These are phyloP conservation scores for Saxophila tyrrhenica DNA, from an alignment of 495 filamentous ascomycete genomes.

Conservation along the genomic window DNA sequence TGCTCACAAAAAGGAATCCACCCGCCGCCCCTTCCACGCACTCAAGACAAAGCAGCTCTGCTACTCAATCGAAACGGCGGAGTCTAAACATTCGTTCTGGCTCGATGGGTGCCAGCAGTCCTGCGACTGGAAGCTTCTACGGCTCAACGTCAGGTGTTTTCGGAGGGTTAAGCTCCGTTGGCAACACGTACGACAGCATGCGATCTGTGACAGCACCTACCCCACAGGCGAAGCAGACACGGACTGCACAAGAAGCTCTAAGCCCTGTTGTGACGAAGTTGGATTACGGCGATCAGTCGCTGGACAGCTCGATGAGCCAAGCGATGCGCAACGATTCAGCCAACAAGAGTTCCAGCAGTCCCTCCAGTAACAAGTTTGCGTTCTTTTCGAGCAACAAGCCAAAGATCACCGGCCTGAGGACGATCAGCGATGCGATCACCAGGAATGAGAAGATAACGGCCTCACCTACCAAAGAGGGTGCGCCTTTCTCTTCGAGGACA, in stretches of 20 bases:
- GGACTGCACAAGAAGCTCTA: neutral
- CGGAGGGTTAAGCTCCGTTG: constrained; percentile 3
- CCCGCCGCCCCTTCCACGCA: constrained; percentile 10
- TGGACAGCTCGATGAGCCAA: constrained; percentile 33
- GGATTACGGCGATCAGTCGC: constrained; percentile 39
- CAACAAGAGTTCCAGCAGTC: neutral
- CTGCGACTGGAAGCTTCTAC: neutral
- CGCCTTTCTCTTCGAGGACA: constrained; percentile 56
- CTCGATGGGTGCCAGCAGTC: neutral
- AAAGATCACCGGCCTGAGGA: constrained; percentile 53
- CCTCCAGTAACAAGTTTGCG: constrained; percentile 3
- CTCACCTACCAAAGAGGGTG: constrained; percentile 47
- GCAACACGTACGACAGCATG: constrained; percentile 4
- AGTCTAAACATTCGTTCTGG: neutral
- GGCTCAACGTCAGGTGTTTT: neutral
- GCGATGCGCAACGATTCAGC: constrained; percentile 36
- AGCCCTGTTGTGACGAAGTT: constrained; percentile 48
- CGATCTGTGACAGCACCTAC: constrained; percentile 10
- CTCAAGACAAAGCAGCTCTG: constrained; percentile 24
- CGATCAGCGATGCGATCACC: constrained; percentile 69
- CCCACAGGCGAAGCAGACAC: neutral
- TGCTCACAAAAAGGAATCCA: constrained; percentile 5
- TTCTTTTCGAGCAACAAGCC: constrained; percentile 23
- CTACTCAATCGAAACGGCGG: constrained; percentile 15
- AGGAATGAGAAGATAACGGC: constrained; percentile 47